Evolutionary conservation across 352 stramenopile species (phyloP).

Genomic region (Globisporangium perplexum): DNA sequence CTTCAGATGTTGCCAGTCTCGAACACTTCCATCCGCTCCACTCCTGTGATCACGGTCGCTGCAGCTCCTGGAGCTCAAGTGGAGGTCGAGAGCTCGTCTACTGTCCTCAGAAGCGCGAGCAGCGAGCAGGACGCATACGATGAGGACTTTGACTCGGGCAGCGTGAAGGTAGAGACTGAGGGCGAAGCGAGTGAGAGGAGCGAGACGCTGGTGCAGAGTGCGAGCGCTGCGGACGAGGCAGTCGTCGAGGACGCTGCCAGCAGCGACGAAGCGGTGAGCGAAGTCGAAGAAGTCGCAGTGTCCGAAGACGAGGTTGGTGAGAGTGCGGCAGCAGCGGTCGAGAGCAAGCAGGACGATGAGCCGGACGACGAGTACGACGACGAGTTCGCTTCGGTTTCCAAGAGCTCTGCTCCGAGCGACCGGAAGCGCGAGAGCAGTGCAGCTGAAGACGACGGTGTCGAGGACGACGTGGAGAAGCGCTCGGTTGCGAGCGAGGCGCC

Average conservation of each 20-base stretch:
- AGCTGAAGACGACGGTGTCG: not conserved
- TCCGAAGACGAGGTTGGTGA: not conserved
- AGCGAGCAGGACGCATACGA: conserved; percentile 17
- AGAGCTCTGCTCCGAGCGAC: not conserved
- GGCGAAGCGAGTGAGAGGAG: conserved; percentile 1
- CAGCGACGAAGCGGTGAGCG: not conserved
- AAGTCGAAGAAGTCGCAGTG: not conserved
- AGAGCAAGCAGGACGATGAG: not conserved
- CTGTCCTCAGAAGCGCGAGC: not conserved
- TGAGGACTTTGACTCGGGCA: conserved; percentile 39
- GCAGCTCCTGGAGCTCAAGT: not conserved
- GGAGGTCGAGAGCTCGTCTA: not conserved
- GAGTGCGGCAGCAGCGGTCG: not conserved
- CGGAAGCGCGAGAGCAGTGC: not conserved
- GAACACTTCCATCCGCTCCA: not conserved
- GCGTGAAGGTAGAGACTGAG: conserved; percentile 12
- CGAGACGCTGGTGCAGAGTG: not conserved
- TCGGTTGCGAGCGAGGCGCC: conserved; percentile 1
- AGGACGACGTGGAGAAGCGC: conserved; percentile 2
- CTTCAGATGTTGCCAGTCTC: not conserved
- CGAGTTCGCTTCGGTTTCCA: conserved; percentile 8
- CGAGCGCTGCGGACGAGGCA: too few species aligned
- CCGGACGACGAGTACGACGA: conserved; percentile 9
- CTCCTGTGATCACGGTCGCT: not conserved
- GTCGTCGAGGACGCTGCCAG: not conserved